Evolutionary conservation across 768 basidiomycete species (phyloP).

Genomic region (Leccinum rimulosum): DNA sequence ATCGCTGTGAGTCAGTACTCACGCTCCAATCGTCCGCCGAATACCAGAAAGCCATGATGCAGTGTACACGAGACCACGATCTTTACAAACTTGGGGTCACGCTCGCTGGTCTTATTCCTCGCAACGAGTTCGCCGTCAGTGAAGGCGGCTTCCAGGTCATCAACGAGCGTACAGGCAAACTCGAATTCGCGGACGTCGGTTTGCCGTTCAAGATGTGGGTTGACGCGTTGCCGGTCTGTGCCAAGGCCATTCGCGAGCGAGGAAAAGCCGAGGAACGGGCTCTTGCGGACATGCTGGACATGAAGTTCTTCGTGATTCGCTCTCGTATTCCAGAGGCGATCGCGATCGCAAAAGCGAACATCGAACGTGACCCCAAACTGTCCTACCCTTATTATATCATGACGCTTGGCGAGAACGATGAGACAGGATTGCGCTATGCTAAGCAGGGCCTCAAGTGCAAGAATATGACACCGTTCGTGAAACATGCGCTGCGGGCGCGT

Average conservation of each 20-base stretch:
- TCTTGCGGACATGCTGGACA: slow-evolving; percentile 59
- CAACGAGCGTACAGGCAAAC: slow-evolving; percentile 40
- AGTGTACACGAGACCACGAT: slow-evolving; percentile 43
- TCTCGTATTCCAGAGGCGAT: slow-evolving; percentile 47
- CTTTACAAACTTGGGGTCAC: slow-evolving; percentile 48
- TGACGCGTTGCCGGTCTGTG: slow-evolving; percentile 57
- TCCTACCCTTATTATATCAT: slow-evolving; percentile 63
- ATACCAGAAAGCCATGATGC: slow-evolving; percentile 54
- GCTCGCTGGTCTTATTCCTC: slow-evolving; percentile 47
- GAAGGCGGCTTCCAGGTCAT: slow-evolving; percentile 51
- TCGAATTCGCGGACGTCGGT: slow-evolving; percentile 42
- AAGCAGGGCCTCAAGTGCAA: slow-evolving; percentile 66
- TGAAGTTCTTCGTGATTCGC: slow-evolving; percentile 54
- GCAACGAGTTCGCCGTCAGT: slow-evolving; percentile 56
- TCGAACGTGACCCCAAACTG: slow-evolving; percentile 51
- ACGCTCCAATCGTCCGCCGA: slow-evolving; percentile 40
- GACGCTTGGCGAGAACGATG: slow-evolving; percentile 45
- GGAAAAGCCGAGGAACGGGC: slow-evolving; percentile 43
- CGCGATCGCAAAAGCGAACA: slow-evolving; percentile 39
- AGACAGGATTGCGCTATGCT: slow-evolving; percentile 51
- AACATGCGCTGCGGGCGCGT: slow-evolving; percentile 55
- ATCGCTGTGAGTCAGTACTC: slow-evolving; percentile 44
- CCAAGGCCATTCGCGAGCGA: slow-evolving; percentile 47
- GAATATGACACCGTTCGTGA: slow-evolving; percentile 52
- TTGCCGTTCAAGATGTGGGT: slow-evolving; percentile 57